Evolutionary conservation across 1,139 yeast species (phyloP), one percentile per base, ranked within the genome.

Genomic region (Hansenula sp.): DNA sequence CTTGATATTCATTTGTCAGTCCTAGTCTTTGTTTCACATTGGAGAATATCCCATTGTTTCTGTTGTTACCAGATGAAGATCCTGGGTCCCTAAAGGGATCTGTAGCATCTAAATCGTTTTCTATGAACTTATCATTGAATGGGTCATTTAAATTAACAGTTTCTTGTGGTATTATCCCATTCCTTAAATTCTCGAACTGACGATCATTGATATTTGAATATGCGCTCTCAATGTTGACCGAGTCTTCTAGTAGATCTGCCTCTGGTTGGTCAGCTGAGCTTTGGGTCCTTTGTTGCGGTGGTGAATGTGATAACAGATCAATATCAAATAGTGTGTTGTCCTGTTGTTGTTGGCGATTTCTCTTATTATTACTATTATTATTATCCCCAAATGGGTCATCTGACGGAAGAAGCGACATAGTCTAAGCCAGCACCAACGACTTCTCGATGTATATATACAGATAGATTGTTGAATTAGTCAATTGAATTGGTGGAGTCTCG

Each of bases 141-240:
- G 69, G 67, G 40, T 62, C 62, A 27, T 59, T 61, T 8, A 66
- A 53, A 43, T 63, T 59, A 32, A 62, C 56, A 1, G 62, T 59
- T 47, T 65, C 65, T 39, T 65, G 59, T 5, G 59, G 59, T 33
- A 61, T 50, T 12, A 47, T 41, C 1, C 63, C 62, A 8, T 46
- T 42, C 33, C 60, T 53, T 11, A 59, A 35, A 36, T 49, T 47
- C 8, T 46, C 46, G 16, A 56, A 50, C 19, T 50, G 46, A 10
- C 40, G 35, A 17, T 44, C 38, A 2, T 39, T 34, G 4, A 39
- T 31, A 25, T 42, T 37, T 17, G 42, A 40, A 33, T 53, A 49
- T 2, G 51, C 49, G 25, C 47, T 43, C 12, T 50, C 42, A 0
- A 43, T 41, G 21, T 44, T 24, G 15, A 41, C 7, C 28, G 47